Base-by-base conservation (phyloP, 2,329 filamentous ascomycete species). In the Paraphoma sp. region DNA sequence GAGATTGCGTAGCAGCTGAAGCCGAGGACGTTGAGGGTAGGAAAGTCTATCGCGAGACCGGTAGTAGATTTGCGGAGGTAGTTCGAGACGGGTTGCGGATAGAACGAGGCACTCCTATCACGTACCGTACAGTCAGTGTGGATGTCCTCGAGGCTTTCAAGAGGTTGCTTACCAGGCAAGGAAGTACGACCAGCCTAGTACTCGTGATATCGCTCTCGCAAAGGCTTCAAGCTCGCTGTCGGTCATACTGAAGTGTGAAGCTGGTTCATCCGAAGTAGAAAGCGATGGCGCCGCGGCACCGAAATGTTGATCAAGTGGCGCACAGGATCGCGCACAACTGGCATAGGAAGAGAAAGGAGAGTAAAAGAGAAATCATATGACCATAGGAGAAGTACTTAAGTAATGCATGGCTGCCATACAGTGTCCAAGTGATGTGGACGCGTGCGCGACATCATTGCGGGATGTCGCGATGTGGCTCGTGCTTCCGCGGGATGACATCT, bases 11-110 rank as follows among this genome's bases (percentile, higher is more conserved):
- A 97, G 62, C 87, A 86, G 30, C 84, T 74, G 78, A 94, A 95
- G 53, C 91, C 90, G 81, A 84, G 75, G 40, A 83, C 72, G 77
- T 95, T 95, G 67, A 92, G 82, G 16, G 90, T 83, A 16, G 92
- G 92, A 70, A 96, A 97, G 76, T 97, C 93, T 63, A 96, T 89
- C 0, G 92, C 91, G 4, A 94, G 88, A 41, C 95, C 95, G 17
- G 86, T 84, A 4, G 93, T 97, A 8, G 91, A 90, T 54, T 86
- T 86, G 51, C 92, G 89, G 30, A 82, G 82, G 75, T 84, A 89
- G 82, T 97, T 98, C 60, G 92, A 84, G 58, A 96, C 79, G 6
- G 90, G 87, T 74, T 98, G 95, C 1, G 94, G 93, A 76, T 98
- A 98, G 80, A 97, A 98, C 14, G 92, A 96, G 14, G 89, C 79